A percentile compares a stretch with the other conserved stretches of the same genome.
These are phyloP conservation scores for Cryphonectria carpinicola DNA, from an alignment of 2,329 filamentous ascomycete genomes.

Conservation along the genomic window DNA sequence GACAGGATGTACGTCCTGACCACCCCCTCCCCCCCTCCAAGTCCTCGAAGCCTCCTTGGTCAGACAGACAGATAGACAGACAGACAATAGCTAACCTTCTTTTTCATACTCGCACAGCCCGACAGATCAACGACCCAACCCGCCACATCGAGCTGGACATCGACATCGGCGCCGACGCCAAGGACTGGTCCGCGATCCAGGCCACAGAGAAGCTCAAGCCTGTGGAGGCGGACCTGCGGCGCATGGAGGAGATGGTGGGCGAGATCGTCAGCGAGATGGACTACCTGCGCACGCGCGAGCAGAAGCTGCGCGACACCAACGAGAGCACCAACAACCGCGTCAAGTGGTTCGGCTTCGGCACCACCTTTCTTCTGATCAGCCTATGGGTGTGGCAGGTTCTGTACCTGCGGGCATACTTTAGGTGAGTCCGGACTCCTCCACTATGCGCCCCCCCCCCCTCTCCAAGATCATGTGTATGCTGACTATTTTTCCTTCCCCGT, in stretches of 20 bases:
- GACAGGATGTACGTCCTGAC: conserved; percentile 62
- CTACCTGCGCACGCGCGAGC: conserved; percentile 85
- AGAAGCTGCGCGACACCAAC: conserved; percentile 96
- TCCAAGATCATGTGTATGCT: conserved; percentile 13
- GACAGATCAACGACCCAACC: conserved; percentile 51
- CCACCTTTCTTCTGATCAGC: conserved; percentile 86
- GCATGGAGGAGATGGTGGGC: conserved; percentile 86
- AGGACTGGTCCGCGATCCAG: conserved; percentile 97
- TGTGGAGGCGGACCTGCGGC: conserved; percentile 89
- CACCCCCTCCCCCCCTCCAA: background rate
- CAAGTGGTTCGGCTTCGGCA: conserved; percentile 97
- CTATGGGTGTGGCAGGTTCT: conserved; percentile 97
- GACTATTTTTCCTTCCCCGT: background rate
- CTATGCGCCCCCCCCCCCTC: background rate
- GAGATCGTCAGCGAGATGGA: conserved; percentile 97
- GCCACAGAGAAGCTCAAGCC: conserved; percentile 97
- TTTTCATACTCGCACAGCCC: conserved; percentile 21
- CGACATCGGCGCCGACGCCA: conserved; percentile 94
- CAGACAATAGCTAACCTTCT: conserved; percentile 15
- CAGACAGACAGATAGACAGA: background rate
- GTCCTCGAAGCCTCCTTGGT: background rate
- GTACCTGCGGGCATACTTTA: conserved; percentile 96
- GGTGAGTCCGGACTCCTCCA: conserved; percentile 47
- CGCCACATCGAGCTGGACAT: conserved; percentile 90
- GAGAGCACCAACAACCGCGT: conserved; percentile 99